Conservation (phyloP, 805 yeast species). For the Jamesozyma hellenica region DNA sequence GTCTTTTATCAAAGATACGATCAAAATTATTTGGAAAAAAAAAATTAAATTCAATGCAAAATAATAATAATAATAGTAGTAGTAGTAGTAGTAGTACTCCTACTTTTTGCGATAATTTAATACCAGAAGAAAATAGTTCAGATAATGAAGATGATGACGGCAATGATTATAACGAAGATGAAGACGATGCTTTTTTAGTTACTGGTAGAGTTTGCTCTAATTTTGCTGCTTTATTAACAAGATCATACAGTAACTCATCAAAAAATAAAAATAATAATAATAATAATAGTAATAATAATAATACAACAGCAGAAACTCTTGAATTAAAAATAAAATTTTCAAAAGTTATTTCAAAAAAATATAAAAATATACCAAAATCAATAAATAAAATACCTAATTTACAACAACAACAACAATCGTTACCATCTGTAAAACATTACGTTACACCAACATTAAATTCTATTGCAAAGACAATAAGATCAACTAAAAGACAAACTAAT, state of each 20-base stretch:
- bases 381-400: not conserved
- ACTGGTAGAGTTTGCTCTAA: conserved; percentile 30
- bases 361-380: not conserved
- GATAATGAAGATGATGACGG: conserved; percentile 7
- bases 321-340: conserved; percentile 28
- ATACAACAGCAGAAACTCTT: conserved; percentile 19
- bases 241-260: conserved; percentile 16
- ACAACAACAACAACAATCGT: not conserved
- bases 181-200: conserved; percentile 18
- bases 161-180: conserved; percentile 13
- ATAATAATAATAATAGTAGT: not conserved
- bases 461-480: conserved; percentile 1
- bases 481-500: conserved; percentile 28
- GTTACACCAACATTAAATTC: not conserved
- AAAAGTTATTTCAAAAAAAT: conserved; percentile 13
- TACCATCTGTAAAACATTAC: not conserved
- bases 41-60: not conserved
- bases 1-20: conserved; percentile 27
- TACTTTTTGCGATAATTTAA: too few species aligned
- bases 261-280: conserved; percentile 9
- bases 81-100: too few species aligned
- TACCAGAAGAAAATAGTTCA: not conserved
- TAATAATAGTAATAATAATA: not conserved
- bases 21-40: conserved; percentile 6
- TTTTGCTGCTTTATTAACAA: conserved; percentile 26